Evolutionary conservation across 1,284 basidiomycete species (phyloP).

Genomic region (Veloporphyrellus conicus): DNA sequence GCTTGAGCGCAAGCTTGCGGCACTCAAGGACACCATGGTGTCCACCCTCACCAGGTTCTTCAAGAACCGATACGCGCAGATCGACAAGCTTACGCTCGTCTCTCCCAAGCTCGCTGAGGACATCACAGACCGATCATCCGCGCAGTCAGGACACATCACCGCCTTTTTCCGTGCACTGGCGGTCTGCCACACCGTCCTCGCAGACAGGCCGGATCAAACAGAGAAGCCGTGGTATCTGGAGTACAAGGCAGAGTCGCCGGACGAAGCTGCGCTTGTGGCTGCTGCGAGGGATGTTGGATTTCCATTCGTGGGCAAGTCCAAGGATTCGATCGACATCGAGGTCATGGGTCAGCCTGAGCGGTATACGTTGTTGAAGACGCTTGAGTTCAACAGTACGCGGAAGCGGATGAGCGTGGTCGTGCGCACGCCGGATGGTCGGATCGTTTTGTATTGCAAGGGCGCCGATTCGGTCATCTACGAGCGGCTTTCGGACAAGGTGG

Average conservation of each 20-base stretch:
- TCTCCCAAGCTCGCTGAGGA: conserved; percentile 81
- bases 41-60: conserved; percentile 69
- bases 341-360: conserved; percentile 86
- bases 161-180: conserved; percentile 91
- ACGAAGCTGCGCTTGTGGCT: conserved; percentile 90
- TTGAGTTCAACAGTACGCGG: conserved; percentile 91
- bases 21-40: conserved; percentile 78
- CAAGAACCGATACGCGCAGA: conserved; percentile 85
- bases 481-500: conserved; percentile 72
- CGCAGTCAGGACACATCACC: conserved; percentile 67
- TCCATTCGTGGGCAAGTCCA: conserved; percentile 78
- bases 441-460: conserved; percentile 92
- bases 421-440: conserved; percentile 74
- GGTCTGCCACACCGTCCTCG: conserved; percentile 86
- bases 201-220: conserved; percentile 67
- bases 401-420: conserved; percentile 94
- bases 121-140: conserved; percentile 57
- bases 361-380: conserved; percentile 73
- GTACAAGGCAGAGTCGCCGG: conserved; percentile 95
- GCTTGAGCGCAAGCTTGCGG: conserved; percentile 60
- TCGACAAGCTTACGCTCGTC: conserved; percentile 83
- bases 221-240: conserved; percentile 67
- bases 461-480: conserved; percentile 94
- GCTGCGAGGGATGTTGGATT: conserved; percentile 92
- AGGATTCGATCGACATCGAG: conserved; percentile 81